phyloP scores from a whole-genome alignment of 768 basidiomycete species.

The Lactifluus volemus region DNA sequence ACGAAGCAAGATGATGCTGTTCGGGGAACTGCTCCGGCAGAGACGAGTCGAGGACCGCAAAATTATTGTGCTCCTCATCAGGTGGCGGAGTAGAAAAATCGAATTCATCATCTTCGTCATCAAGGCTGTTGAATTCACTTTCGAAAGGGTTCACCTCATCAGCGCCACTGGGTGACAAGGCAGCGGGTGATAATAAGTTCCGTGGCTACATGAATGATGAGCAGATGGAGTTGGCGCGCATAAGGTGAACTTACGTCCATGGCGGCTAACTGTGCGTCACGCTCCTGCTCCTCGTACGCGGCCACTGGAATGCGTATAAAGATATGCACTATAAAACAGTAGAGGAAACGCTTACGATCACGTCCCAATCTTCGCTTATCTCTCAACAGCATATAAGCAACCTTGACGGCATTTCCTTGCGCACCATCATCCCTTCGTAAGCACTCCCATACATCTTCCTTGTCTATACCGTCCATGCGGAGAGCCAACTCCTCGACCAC shows the following conservation, averaged over 20 bases:
- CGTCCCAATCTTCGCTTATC: constrained; percentile 81
- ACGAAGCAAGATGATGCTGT: constrained; percentile 64
- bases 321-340: constrained; percentile 15
- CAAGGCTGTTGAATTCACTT: constrained; percentile 51
- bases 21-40: constrained; percentile 55
- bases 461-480: constrained; percentile 64
- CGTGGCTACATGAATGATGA: constrained; percentile 42
- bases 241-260: constrained; percentile 57
- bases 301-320: constrained; percentile 41
- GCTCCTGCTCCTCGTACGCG: constrained; percentile 76
- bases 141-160: constrained; percentile 80
- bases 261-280: constrained; percentile 68
- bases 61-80: constrained; percentile 44
- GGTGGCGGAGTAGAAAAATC: constrained; percentile 39
- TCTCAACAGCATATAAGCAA: constrained; percentile 88
- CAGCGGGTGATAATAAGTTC: constrained; percentile 56
- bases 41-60: constrained; percentile 86
- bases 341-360: constrained; percentile 55
- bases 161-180: constrained; percentile 51
- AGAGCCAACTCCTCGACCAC: constrained; percentile 75
- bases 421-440: constrained; percentile 75
- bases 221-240: not conserved
- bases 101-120: constrained; percentile 42
- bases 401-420: constrained; percentile 89
- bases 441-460: constrained; percentile 84